A percentile compares a stretch with the other conserved stretches of the same genome.
Evolutionary conservation across 1,284 basidiomycete species (phyloP).

Genomic region (Polyporus tsugae): DNA sequence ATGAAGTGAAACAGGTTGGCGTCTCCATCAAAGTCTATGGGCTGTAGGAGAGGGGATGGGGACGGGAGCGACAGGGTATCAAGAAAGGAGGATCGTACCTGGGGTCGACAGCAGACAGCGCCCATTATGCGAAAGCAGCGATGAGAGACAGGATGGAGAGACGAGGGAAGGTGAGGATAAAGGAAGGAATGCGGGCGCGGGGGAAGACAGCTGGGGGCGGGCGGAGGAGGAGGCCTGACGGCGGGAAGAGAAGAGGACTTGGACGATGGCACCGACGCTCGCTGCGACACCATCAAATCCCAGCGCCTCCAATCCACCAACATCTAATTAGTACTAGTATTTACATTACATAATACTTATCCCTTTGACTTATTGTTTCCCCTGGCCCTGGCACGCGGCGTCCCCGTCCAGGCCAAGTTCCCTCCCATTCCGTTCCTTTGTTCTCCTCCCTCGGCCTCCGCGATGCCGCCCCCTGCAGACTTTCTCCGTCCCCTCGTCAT

Average conservation of each 20-base stretch:
- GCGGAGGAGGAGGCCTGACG: constrained; percentile 29
- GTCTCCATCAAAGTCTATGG: constrained; percentile 97
- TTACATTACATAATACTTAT: constrained; percentile 15
- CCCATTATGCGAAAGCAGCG: constrained; percentile 65
- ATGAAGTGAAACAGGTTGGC: constrained; percentile 98
- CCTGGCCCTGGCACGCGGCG: not conserved
- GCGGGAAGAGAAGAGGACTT: constrained; percentile 28
- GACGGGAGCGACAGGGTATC: constrained; percentile 19
- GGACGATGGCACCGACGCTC: constrained; percentile 8
- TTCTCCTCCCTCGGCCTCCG: constrained; percentile 17
- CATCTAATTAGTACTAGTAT: too few relatives aligned
- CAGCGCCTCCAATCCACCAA: constrained; percentile 14
- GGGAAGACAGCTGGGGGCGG: constrained; percentile 21
- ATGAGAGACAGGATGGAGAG: constrained; percentile 32
- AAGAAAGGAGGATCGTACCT: constrained; percentile 53
- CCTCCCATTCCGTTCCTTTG: constrained; percentile 19
- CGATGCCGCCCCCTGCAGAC: constrained; percentile 42
- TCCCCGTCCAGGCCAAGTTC: not conserved
- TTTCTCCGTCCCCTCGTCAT: constrained; percentile 73
- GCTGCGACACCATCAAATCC: constrained; percentile 20
- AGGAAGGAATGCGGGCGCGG: constrained; percentile 31
- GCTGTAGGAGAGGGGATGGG: constrained; percentile 56
- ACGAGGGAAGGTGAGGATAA: constrained; percentile 35
- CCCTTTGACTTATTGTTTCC: constrained; percentile 13
- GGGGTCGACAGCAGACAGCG: constrained; percentile 83